Evolutionary conservation across 352 stramenopile genomes (phyloP).

Genomic region (Phytophthora citrophthora): DNA sequence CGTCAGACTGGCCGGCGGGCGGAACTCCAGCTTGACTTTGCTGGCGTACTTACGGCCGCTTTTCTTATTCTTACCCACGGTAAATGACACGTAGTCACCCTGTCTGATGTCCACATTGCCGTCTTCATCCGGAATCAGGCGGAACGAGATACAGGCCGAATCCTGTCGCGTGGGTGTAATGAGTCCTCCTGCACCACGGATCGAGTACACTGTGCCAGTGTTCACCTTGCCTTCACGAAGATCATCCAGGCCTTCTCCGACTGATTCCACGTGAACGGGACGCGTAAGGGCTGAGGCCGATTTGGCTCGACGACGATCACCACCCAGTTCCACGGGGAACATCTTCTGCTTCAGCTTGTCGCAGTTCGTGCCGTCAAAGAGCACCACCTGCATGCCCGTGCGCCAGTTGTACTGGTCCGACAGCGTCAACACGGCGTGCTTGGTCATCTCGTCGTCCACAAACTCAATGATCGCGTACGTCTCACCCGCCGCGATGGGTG

Average conservation of each 20-base stretch:
- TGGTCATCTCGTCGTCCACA: conserved; percentile 88
- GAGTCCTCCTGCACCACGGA: conserved; percentile 80
- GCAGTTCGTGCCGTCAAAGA: conserved; percentile 90
- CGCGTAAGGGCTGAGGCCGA: conserved; percentile 76
- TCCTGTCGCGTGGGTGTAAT: conserved; percentile 88
- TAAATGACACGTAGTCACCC: conserved; percentile 90
- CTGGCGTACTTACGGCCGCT: conserved; percentile 88
- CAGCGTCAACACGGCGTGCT: conserved; percentile 87
- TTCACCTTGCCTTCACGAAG: conserved; percentile 90
- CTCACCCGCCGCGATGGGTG: conserved; percentile 85
- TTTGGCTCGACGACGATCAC: conserved; percentile 80
- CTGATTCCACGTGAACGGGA: conserved; percentile 80
- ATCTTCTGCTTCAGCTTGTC: conserved; percentile 92
- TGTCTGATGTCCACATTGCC: conserved; percentile 86
- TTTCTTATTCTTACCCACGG: conserved; percentile 91
- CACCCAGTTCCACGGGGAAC: conserved; percentile 81
- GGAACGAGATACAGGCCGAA: conserved; percentile 87
- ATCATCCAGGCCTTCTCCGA: conserved; percentile 84
- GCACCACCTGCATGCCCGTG: conserved; percentile 87
- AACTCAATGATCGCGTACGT: conserved; percentile 92
- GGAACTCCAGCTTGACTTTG: conserved; percentile 91
- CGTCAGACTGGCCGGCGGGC: conserved; percentile 67
- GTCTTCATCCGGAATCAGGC: conserved; percentile 88
- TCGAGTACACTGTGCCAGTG: conserved; percentile 88
- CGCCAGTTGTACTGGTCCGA: conserved; percentile 91